Evolutionary conservation across 345 rosid genomes (phyloP).

Genomic region (Acer yangbiense): DNA sequence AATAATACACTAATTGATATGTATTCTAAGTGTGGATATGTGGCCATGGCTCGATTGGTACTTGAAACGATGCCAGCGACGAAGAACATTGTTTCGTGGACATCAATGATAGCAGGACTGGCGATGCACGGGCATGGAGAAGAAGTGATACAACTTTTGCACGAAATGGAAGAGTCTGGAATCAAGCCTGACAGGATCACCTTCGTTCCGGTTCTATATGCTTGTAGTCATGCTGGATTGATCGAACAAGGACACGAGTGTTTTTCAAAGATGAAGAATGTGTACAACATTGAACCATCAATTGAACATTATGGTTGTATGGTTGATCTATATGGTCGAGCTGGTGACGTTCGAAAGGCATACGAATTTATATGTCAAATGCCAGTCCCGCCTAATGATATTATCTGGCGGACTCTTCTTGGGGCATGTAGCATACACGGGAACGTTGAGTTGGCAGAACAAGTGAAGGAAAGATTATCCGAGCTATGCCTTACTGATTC

Average conservation of each 20-base stretch:
- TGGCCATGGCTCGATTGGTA: constrained; percentile 41
- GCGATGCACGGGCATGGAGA: constrained; percentile 54
- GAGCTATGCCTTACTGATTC: constrained; percentile 42
- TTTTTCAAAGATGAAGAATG: constrained; percentile 37
- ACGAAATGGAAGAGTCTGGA: constrained; percentile 38
- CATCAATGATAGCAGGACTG: constrained; percentile 46
- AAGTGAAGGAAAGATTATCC: constrained; percentile 38
- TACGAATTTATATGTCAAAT: constrained; percentile 40
- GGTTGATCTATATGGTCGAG: constrained; percentile 59
- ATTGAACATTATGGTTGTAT: constrained; percentile 55
- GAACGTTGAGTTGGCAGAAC: constrained; percentile 42
- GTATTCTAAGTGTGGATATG: constrained; percentile 41
- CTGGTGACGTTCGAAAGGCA: constrained; percentile 46
- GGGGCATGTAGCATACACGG: constrained; percentile 57
- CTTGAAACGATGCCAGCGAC: constrained; percentile 30
- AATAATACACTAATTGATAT: constrained; percentile 39
- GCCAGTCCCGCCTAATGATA: constrained; percentile 43
- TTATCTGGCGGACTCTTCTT: constrained; percentile 58
- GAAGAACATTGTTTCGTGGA: constrained; percentile 44
- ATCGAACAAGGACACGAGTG: constrained; percentile 40
- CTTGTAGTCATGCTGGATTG: constrained; percentile 60
- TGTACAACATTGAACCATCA: constrained; percentile 32
- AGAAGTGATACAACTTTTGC: constrained; percentile 39
- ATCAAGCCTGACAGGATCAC: constrained; percentile 44
- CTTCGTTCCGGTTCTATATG: constrained; percentile 44